A percentile compares a stretch with the other conserved stretches of the same genome.
phyloP scores from a whole-genome alignment of 176 grass and related monocot species.

The Miscanthus lutarioriparius region DNA sequence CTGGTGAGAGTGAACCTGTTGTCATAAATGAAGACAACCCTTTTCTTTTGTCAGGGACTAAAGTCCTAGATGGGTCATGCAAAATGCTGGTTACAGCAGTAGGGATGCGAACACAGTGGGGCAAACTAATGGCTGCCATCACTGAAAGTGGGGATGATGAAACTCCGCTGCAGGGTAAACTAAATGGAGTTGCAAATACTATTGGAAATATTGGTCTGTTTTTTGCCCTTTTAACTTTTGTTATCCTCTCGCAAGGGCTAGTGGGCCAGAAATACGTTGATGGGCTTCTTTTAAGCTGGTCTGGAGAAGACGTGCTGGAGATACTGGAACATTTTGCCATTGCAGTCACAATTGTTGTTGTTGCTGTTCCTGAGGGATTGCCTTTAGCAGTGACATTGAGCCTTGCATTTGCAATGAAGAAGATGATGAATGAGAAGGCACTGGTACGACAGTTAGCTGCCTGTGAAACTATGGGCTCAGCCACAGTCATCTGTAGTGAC shows the following conservation, averaged over 20 bases:
- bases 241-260: slow-evolving; percentile 52
- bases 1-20: slow-evolving; percentile 77
- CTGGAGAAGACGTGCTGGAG: slow-evolving; percentile 51
- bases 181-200: slow-evolving; percentile 66
- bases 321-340: slow-evolving; percentile 67
- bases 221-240: slow-evolving; percentile 65
- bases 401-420: slow-evolving; percentile 82
- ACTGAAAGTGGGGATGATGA: slow-evolving; percentile 66
- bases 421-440: slow-evolving; percentile 83
- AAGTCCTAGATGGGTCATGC: slow-evolving; percentile 62
- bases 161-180: slow-evolving; percentile 65
- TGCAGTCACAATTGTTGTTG: slow-evolving; percentile 71
- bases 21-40: slow-evolving; percentile 49
- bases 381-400: slow-evolving; percentile 78
- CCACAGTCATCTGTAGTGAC: slow-evolving; percentile 61
- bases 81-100: slow-evolving; percentile 67
- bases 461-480: slow-evolving; percentile 80
- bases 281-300: slow-evolving; percentile 57
- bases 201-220: slow-evolving; percentile 65
- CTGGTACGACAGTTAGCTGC: slow-evolving; percentile 63
- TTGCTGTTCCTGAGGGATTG: slow-evolving; percentile 79
- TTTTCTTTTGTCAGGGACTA: slow-evolving; percentile 67
- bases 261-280: slow-evolving; percentile 46
- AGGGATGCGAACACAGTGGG: slow-evolving; percentile 71
- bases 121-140: slow-evolving; percentile 60